A percentile compares a stretch with the other conserved stretches of the same genome.
These are phyloP conservation scores for Naganishia randhawae DNA, from an alignment of 768 basidiomycete genomes.

Conservation along the genomic window DNA sequence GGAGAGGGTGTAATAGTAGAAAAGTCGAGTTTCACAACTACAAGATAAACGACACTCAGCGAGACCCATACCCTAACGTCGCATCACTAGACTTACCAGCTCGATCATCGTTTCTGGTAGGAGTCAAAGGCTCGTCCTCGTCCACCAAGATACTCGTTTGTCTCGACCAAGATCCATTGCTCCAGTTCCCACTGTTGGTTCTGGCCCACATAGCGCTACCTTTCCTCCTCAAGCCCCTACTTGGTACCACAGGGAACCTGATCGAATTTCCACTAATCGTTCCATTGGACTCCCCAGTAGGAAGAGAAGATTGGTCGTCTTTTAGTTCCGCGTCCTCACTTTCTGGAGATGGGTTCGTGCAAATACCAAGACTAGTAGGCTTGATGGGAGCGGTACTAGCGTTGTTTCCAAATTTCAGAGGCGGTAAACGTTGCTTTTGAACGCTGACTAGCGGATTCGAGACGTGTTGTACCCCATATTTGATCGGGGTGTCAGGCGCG, in stretches of 20 bases:
- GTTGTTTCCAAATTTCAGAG: conserved; percentile 19
- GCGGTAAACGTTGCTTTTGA: conserved; percentile 17
- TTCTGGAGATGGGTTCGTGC: conserved; percentile 12
- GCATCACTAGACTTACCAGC: conserved; percentile 7
- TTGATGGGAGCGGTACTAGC: conserved; percentile 6
- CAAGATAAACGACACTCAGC: neutral
- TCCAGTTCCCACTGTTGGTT: conserved; percentile 28
- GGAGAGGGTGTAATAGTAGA: conserved; percentile 29
- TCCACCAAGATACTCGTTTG: conserved; percentile 1
- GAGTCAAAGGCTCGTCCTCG: conserved; percentile 30
- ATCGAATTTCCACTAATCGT: conserved; percentile 7
- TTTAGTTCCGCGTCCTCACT: neutral
- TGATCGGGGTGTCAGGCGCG: conserved; percentile 50
- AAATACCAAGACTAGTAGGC: conserved; percentile 3
- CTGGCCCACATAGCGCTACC: conserved; percentile 30
- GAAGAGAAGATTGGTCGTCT: conserved; percentile 9
- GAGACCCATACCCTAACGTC: too few species aligned
- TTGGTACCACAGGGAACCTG: conserved; percentile 7
- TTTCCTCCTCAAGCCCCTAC: conserved; percentile 26
- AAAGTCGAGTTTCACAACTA: conserved; percentile 23
- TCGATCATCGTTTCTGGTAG: conserved; percentile 26
- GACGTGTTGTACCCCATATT: conserved; percentile 38
- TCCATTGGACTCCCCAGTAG: conserved; percentile 11
- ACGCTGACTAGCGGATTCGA: conserved; percentile 8
- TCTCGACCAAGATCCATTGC: conserved; percentile 20